Conservation (phyloP, 768 basidiomycete species). For the Hericium rajendrae region DNA sequence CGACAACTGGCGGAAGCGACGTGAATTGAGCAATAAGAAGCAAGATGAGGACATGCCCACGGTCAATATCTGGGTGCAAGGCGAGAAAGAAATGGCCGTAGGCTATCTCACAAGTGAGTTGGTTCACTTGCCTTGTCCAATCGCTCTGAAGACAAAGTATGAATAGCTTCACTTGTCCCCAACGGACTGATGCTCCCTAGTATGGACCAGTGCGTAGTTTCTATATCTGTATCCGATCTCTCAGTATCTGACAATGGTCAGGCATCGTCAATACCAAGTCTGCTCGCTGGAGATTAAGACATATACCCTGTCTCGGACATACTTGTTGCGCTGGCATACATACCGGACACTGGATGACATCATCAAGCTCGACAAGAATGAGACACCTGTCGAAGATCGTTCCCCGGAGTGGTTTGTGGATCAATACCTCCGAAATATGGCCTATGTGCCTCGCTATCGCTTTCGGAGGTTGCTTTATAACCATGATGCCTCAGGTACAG, state of each 20-base stretch:
- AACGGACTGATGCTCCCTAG: constrained; percentile 25
- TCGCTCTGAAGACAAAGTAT: too few relatives aligned
- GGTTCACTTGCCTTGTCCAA: not conserved
- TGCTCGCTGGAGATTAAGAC: constrained; percentile 36
- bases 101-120: constrained; percentile 31
- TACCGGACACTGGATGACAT: constrained; percentile 38
- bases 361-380: constrained; percentile 21
- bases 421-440: constrained; percentile 27
- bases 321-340: constrained; percentile 42
- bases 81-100: constrained; percentile 30
- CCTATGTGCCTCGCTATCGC: constrained; percentile 16
- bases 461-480: constrained; percentile 29
- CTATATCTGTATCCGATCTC: not conserved
- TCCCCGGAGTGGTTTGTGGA: constrained; percentile 42
- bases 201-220: constrained; percentile 20
- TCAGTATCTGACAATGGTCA: constrained; percentile 11
- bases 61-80: constrained; percentile 34
- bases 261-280: constrained; percentile 36
- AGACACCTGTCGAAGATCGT: constrained; percentile 26
- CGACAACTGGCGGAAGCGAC: not conserved
- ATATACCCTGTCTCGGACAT: constrained; percentile 34
- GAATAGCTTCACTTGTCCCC: constrained; percentile 20
- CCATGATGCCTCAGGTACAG: constrained; percentile 6
- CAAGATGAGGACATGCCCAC: constrained; percentile 11
- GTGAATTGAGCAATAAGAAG: not conserved